Base-by-base conservation (phyloP, 2,329 filamentous ascomycete genomes). In the Cercospora sesami region DNA sequence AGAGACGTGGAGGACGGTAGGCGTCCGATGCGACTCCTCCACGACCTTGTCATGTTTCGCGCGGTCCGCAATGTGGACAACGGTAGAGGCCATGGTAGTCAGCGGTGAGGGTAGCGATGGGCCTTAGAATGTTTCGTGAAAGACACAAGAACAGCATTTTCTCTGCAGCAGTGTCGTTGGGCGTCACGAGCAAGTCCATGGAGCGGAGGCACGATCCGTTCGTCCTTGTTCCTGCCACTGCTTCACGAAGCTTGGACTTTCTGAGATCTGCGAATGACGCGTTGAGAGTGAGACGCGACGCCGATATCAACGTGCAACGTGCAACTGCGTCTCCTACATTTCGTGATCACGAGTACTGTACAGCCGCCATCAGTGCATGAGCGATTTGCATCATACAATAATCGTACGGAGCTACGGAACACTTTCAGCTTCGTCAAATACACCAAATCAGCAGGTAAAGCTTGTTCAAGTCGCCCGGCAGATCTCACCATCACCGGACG, bases 1-100 rank as follows among this genome's bases (percentile, higher is more conserved):
- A 9, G 81, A 85, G 1, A 86, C 83, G 73, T 85, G 87, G 6
- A 82, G 72, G 3, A 79, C 74, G 3, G 72, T 78, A 0, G 76
- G 77, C 2, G 73, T 70, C 2, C 63, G 61, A 18, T 68, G 69
- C 14, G 26, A 74, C 63, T 16, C 68, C 21, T 14, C 75, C 9
- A 73, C 70, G 26, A 71, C 63, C 8, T 68, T 48, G 39, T 74
- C 73, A 61, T 74, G 71, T 28, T 69, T 67, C 33, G 42, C 55
- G 53, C 62, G 62, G 60, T 66, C 53, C 16, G 31, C 57, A 64
- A 73, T 71, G 23, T 68, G 68, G 31, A 63, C 65, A n/a, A 73
- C 62, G 3, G 31, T 30, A 4, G 64, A 36, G 23, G 61, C 33
- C 57, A 63, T 64, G 60, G 39, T 59, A 30, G 63, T 18, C 9